phyloP scores from a whole-genome alignment of 2,329 filamentous ascomycete genomes.

The Pestalotiopsis sp. region DNA sequence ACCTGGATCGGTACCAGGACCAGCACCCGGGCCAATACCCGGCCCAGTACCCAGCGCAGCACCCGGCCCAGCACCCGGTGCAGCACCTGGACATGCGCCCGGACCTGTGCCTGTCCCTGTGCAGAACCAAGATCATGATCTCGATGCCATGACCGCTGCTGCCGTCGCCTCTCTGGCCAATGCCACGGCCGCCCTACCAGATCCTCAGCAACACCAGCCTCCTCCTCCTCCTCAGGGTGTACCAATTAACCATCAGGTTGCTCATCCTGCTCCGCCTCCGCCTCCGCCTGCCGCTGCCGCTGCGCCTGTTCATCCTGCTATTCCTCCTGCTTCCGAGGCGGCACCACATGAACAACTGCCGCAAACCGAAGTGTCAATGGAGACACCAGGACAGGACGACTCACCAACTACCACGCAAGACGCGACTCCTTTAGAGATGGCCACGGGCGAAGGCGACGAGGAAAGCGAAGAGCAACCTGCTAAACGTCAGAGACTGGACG shows the following conservation, averaged over 20 bases:
- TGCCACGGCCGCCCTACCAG: not conserved
- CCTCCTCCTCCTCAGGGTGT: not conserved
- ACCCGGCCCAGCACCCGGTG: not conserved
- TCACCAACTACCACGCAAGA: constrained; percentile 16
- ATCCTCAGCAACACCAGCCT: not conserved
- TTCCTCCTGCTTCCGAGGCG: not conserved
- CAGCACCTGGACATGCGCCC: not conserved
- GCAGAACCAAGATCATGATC: constrained; percentile 16
- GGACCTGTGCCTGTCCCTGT: not conserved
- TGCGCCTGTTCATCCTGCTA: not conserved
- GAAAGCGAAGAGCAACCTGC: constrained; percentile 30
- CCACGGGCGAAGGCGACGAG: constrained; percentile 21
- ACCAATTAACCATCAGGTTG: not conserved
- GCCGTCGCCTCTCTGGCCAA: not conserved
- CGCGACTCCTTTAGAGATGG: constrained; percentile 21
- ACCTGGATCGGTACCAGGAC: no score
- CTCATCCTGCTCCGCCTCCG: constrained; percentile 5
- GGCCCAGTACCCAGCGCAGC: not conserved
- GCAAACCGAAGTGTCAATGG: not conserved
- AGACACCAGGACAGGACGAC: not conserved
- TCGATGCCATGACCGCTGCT: constrained; percentile 15
- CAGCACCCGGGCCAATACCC: not conserved
- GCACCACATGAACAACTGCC: not conserved
- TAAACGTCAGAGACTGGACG: constrained; percentile 33
- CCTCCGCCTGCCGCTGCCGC: not conserved